A percentile compares a stretch with the other conserved stretches of the same genome.
These are phyloP conservation scores for Berkeleyomyces rouxiae DNA, from an alignment of 2,329 filamentous ascomycete species.

Conservation along the genomic window DNA sequence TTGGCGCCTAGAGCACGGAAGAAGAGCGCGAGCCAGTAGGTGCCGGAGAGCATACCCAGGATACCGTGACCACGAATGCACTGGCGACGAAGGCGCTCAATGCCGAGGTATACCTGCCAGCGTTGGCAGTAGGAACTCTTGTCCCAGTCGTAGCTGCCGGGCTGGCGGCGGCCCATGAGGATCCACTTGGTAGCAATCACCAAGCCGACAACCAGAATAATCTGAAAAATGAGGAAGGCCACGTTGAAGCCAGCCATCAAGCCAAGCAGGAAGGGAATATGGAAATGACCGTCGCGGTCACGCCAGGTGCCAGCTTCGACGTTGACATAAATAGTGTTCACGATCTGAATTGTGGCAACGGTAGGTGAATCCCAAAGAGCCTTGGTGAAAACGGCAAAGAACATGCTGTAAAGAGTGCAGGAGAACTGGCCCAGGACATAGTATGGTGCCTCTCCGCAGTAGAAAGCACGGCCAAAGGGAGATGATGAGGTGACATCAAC, in stretches of 20 bases:
- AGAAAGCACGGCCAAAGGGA: slow-evolving; percentile 40
- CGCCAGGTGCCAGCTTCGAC: slow-evolving; percentile 14
- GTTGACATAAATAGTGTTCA: slow-evolving; percentile 21
- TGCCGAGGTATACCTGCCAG: slow-evolving; percentile 37
- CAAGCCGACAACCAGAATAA: slow-evolving; percentile 26
- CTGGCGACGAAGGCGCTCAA: slow-evolving; percentile 32
- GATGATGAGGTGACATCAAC: slow-evolving; percentile 11
- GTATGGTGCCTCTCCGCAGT: slow-evolving; percentile 33
- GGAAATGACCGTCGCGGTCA: slow-evolving; percentile 16
- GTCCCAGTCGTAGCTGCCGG: slow-evolving; percentile 42
- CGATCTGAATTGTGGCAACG: slow-evolving; percentile 31
- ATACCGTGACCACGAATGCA: slow-evolving; percentile 35
- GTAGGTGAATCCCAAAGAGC: slow-evolving; percentile 35
- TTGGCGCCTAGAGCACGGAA: slow-evolving; percentile 36
- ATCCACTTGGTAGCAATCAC: slow-evolving; percentile 33
- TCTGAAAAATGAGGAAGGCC: slow-evolving; percentile 27
- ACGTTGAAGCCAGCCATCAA: slow-evolving; percentile 26
- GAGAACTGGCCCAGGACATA: slow-evolving; percentile 29
- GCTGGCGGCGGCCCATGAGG: slow-evolving; percentile 31
- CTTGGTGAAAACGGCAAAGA: slow-evolving; percentile 28
- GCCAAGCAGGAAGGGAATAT: slow-evolving; percentile 24
- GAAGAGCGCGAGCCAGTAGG: slow-evolving; percentile 34
- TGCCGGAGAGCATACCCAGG: slow-evolving; percentile 35
- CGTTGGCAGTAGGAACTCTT: slow-evolving; percentile 38
- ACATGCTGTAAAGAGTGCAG: slow-evolving; percentile 34